Evolutionary conservation across 2,329 filamentous ascomycete species (phyloP), one percentile per base, ranked within the genome.

Genomic region (Ascochyta fabae): DNA sequence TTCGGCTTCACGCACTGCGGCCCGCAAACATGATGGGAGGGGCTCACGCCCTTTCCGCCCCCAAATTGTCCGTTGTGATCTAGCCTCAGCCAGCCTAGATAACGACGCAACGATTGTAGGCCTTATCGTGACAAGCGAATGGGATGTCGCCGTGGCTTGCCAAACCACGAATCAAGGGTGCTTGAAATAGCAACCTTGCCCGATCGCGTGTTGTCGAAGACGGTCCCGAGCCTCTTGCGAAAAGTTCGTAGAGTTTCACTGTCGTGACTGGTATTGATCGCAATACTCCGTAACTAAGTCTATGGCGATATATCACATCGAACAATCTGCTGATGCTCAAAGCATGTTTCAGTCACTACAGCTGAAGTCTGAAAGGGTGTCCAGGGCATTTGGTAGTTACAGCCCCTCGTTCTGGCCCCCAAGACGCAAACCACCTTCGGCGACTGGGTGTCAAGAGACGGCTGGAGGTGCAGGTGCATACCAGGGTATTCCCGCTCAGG

Each of bases 71-170:
- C 19, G 15, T 36, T 3, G 12, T 13, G 42, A 38, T 42, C 53
- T 56, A 56, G 47, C 53, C 35, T 13, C 16, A 41, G 38, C 9
- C 45, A 46, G 53, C 29, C 41, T 50, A 50, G 53, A 43, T 43
- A 47, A 43, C 31, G 33, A 43, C 22, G 34, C 42, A 31, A 16
- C 31, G 16, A 33, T 34, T 43, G 42, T 47, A 42, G 24, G 46
- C 46, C 46, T 55, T 31, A 56, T 10, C 16, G 23, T 12, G n/a
- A 22, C 36, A 23, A 27, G 31, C 47, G 29, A 56, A 46, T 51
- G n/a, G 26, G 13, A 10, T 38, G 6, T 4, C n/a, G 15, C 42
- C 23, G 42, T 51, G 53, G 47, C 53, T 56, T 46, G 27, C 19
- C 31, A 50, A 22, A 41, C 36, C 15, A 33, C 31, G 4, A 16